Evolutionary conservation across 2,329 filamentous ascomycete species (phyloP).

Genomic region (Colletotrichum spinosum): DNA sequence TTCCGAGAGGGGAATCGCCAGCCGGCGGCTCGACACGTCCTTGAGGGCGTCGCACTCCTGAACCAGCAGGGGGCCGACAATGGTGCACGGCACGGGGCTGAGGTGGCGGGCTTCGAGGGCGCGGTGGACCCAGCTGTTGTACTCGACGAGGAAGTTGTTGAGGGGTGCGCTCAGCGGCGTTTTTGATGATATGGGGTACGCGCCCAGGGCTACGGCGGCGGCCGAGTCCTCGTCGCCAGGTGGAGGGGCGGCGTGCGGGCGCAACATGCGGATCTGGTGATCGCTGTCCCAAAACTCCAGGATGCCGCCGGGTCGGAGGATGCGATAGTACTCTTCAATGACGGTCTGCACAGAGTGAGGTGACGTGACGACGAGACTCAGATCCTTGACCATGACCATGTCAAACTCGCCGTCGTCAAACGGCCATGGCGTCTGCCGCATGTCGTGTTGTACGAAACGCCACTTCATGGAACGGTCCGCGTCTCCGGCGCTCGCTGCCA

Average conservation of each 20-base stretch:
- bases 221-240: slow-evolving; percentile 19
- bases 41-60: slow-evolving; percentile 80
- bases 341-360: slow-evolving; percentile 63
- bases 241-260: slow-evolving; percentile 78
- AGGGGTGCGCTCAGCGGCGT: slow-evolving; percentile 84
- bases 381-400: slow-evolving; percentile 88
- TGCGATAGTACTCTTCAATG: slow-evolving; percentile 79
- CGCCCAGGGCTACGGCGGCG: slow-evolving; percentile 76
- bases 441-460: slow-evolving; percentile 89
- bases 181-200: slow-evolving; percentile 84
- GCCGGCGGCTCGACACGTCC: slow-evolving; percentile 77
- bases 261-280: slow-evolving; percentile 83
- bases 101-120: slow-evolving; percentile 79
- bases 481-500: slow-evolving; percentile 62
- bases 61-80: slow-evolving; percentile 80
- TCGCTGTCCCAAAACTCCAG: slow-evolving; percentile 94
- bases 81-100: slow-evolving; percentile 80
- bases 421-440: slow-evolving; percentile 80
- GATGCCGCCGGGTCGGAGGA: slow-evolving; percentile 81
- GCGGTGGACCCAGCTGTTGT: slow-evolving; percentile 84
- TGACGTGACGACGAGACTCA: slow-evolving; percentile 74
- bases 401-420: slow-evolving; percentile 86
- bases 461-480: slow-evolving; percentile 81
- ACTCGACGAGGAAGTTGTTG: slow-evolving; percentile 85
- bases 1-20: slow-evolving; percentile 89